Evolutionary conservation across 768 basidiomycete genomes (phyloP), one percentile per base, ranked within the genome.

Genomic region (Rhodocollybia butyracea): DNA sequence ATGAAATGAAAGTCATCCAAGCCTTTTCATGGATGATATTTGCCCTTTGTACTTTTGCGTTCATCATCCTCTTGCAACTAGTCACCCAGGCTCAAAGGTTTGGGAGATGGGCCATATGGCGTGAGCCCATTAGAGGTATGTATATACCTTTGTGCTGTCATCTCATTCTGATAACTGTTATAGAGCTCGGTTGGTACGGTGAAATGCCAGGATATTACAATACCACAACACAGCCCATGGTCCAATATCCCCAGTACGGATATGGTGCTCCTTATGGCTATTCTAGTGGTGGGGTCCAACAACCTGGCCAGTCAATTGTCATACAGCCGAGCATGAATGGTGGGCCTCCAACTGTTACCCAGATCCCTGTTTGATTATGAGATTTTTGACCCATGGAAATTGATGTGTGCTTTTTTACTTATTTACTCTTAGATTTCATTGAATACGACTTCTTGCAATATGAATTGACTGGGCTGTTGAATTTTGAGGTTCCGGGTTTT

Each of bases 21-120:
- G 88, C 86, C 2, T 81, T 91, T 65, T 90, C 89, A 0, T 91
- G 90, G 90, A 75, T 81, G 64, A 69, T 82, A 50, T 91, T 91
- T 63, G 74, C 75, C 55, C 61, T 78, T 45, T 75, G 79, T 54
- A 53, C 65, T 1, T 61, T 78, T 56, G 85, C 82, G 56, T 72
- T 89, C 62, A 56, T 76, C 55, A 74, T 88, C 57, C 70, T 89
- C 30, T 59, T 87, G 59, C 59, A 75, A 32, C 80, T 91, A 38
- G 79, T 85, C 15, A 73, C 70, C 39, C 78, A 74, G 60, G 81
- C 84, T 26, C 77, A 83, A 59, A 68, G 70, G 51, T 76, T 79
- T 60, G 85, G 85, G 24, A 74, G 79, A 13, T 75, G 69, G 42
- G 60, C 73, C 51, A 83, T 84, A 42, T 86, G 85, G 83, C 55